A percentile compares a stretch with the other conserved stretches of the same genome.
Conservation (phyloP, 2,329 filamentous ascomycete genomes). For the Talaromyces sp. region DNA sequence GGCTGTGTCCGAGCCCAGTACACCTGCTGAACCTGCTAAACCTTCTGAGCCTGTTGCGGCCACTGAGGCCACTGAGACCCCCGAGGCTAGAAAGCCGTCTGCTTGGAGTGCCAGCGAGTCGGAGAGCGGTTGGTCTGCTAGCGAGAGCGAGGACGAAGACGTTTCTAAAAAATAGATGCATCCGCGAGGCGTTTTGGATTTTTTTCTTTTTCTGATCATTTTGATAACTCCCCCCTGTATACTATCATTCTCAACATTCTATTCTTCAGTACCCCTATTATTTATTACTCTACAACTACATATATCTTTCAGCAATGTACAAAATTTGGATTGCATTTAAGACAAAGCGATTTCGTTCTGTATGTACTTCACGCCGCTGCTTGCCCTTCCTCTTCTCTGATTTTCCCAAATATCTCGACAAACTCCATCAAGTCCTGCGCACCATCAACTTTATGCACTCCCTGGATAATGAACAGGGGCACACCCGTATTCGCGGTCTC, state of each 20-base stretch:
- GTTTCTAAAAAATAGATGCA: neutral
- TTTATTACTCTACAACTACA: neutral
- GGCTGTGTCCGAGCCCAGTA: neutral
- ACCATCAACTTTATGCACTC: neutral
- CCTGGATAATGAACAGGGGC: constrained; percentile 15
- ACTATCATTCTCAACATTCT: constrained; percentile 1
- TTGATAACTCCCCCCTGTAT: neutral
- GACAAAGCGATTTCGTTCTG: too few relatives aligned
- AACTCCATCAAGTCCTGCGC: constrained; percentile 10
- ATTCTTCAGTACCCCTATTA: neutral
- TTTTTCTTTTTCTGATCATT: neutral
- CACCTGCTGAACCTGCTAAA: neutral
- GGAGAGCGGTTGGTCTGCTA: constrained; percentile 28
- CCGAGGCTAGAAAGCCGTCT: constrained; percentile 14
- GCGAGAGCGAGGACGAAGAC: constrained; percentile 5
- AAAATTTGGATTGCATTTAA: neutral
- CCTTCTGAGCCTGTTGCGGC: neutral
- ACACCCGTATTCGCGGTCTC: constrained; percentile 9
- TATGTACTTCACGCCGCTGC: neutral
- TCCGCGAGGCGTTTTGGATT: neutral
- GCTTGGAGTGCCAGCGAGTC: constrained; percentile 33
- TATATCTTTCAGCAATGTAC: neutral
- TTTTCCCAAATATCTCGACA: constrained; percentile 4
- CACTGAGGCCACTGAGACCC: neutral
- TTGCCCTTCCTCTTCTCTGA: neutral